phyloP scores from a whole-genome alignment of 2,329 filamentous ascomycete species.

The Rutstroemia sydowiana region DNA sequence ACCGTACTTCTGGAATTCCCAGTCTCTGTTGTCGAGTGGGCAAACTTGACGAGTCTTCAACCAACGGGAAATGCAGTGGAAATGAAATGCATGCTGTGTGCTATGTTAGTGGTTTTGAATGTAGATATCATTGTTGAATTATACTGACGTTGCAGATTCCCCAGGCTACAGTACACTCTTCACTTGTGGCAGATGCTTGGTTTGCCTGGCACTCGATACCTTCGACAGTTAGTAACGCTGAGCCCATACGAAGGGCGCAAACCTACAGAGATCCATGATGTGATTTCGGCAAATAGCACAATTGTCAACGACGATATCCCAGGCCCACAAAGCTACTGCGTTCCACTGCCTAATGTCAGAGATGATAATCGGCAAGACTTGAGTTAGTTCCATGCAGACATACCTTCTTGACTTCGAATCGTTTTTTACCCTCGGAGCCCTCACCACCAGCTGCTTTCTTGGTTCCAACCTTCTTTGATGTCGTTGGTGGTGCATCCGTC shows the following conservation, averaged over 20 bases:
- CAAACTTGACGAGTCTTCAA: conserved; percentile 98
- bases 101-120: no score
- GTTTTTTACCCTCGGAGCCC: conserved; percentile 72
- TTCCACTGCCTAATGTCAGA: conserved; percentile 65
- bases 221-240: conserved; percentile 31
- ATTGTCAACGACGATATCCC: conserved; percentile 99
- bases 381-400: conserved; percentile 15
- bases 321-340: conserved; percentile 94
- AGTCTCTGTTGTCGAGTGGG: conserved; percentile 94
- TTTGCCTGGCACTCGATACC: conserved; percentile 98
- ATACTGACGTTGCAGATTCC: conserved; percentile 91
- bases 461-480: conserved; percentile 45
- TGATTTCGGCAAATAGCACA: conserved; percentile 99
- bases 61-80: conserved; percentile 99
- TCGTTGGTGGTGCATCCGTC: conserved; percentile 67
- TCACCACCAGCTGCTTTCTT: conserved; percentile 42
- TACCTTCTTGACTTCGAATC: conserved; percentile 99
- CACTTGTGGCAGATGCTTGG: conserved; percentile 91
- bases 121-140: no score
- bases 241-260: background rate
- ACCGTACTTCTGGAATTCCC: conserved; percentile 99
- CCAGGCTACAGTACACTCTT: conserved; percentile 98
- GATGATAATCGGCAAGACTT: no score
- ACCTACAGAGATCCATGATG: conserved; percentile 95
- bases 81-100: conserved; percentile 99